phyloP scores from a whole-genome alignment of 2,329 filamentous ascomycete species.

The Gliomastix tumulicola region DNA sequence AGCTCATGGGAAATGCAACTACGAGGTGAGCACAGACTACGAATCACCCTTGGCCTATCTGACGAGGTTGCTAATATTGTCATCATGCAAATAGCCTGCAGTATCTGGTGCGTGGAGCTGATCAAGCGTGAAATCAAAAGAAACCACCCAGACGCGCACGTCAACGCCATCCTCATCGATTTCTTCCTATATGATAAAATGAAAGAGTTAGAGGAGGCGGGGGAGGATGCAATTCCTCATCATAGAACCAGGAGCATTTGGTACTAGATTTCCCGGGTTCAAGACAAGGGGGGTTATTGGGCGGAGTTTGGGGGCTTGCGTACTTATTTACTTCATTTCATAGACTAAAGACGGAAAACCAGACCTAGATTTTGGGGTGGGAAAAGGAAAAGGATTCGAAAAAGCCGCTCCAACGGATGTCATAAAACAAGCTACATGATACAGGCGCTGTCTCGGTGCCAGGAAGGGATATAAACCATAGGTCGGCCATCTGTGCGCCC shows the following conservation, averaged over 20 bases:
- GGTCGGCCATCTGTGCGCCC: too few species aligned
- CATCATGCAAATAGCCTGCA: slow-evolving; percentile 57
- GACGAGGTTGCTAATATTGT: slow-evolving; percentile 2
- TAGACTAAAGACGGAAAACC: too few species aligned
- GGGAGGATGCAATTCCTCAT: slow-evolving; percentile 58
- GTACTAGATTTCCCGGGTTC: too few species aligned
- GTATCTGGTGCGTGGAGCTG: slow-evolving; percentile 93
- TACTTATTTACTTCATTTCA: too few species aligned
- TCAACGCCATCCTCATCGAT: slow-evolving; percentile 91
- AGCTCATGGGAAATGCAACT: slow-evolving; percentile 80
- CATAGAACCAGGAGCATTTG: slow-evolving; percentile 91
- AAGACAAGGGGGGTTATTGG: too few species aligned
- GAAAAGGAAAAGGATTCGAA: too few species aligned
- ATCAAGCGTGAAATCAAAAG: slow-evolving; percentile 73
- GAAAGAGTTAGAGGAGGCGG: slow-evolving; percentile 68
- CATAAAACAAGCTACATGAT: too few species aligned
- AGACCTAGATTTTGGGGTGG: too few species aligned
- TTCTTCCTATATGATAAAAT: slow-evolving; percentile 96
- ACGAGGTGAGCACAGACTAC: slow-evolving; percentile 58
- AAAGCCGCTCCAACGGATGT: too few species aligned
- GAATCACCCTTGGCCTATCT: not conserved
- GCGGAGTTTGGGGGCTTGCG: too few species aligned
- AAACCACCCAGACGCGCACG: slow-evolving; percentile 60
- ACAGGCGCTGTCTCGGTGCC: too few species aligned
- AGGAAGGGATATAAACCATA: too few species aligned